Evolutionary conservation across 306 rosid genomes (phyloP), one percentile per base, ranked within the genome.

Genomic region (Lagenaria siceraria): DNA sequence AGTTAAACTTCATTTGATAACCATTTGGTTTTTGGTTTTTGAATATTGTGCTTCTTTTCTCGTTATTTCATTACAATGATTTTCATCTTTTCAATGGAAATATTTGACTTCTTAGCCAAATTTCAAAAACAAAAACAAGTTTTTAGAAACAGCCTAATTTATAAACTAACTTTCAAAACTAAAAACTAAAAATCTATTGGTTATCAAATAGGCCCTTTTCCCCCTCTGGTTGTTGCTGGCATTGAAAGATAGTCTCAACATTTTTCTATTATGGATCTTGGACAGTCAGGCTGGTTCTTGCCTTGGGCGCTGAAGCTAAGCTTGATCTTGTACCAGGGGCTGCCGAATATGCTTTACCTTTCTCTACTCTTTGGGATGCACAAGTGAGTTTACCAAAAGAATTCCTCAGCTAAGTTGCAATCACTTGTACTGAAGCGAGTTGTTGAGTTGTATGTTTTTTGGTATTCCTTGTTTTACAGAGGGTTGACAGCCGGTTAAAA

Each of bases 251-350:
- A 71, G 71, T 64, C 48, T 71, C 46, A 53, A 43, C 73, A 72
- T 78, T 49, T 54, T 75, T 85, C 82, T 82, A 27, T 17, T 68
- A 36, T 80, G 48, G 64, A 63, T 61, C 27, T 77, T 86, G 96
- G 93, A 85, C 96, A 92, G 93, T 90, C 93, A 92, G 97, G 98
- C 87, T 95, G 85, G 97, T 95, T 89, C 97, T 95, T 85, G 91
- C 98, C 78, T 84, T 92, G 88, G 97, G 98, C 74, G 95, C 98
- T 92, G 97, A 92, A 87, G 66, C 91, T 55, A 90, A 88, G 78
- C 89, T 95, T 55, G 95, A 95, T 86, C 27, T 92, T 86, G 93
- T 92, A 78, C 96, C 98, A 13, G 96, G 98, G 64, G 97, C 98
- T 42, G 42, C 85, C 19, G 96, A 90, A 73, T 89, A 77, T 66